phyloP scores from a whole-genome alignment of 306 rosid genomes.

The Myrica gale region DNA sequence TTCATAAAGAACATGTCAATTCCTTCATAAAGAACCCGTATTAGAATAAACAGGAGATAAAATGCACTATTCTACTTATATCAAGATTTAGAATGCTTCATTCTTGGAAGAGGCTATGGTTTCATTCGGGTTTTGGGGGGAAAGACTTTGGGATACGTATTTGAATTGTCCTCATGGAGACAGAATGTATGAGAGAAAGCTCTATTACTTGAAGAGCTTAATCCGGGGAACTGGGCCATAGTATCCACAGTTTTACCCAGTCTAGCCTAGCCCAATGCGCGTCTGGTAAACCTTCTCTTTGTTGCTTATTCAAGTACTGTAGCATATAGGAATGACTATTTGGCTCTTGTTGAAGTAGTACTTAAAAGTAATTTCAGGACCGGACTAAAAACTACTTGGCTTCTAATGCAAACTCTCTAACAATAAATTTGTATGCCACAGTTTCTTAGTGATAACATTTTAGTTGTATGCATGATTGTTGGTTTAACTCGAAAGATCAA shows the following conservation, averaged over 20 bases:
- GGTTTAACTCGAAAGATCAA: not conserved
- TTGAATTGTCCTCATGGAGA: not conserved
- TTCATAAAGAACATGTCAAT: no score
- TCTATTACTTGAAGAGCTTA: not conserved
- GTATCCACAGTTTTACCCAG: not conserved
- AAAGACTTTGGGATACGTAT: not conserved
- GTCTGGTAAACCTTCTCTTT: not conserved
- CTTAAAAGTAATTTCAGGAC: no score
- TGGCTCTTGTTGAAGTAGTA: no score
- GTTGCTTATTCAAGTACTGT: not conserved
- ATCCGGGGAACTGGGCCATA: not conserved
- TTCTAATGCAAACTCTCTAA: not conserved
- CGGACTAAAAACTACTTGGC: not conserved
- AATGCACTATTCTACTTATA: no score
- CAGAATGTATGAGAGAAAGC: not conserved
- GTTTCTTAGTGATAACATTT: not conserved
- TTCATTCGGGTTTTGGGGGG: no score
- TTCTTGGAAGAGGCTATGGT: no score
- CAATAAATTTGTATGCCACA: not conserved
- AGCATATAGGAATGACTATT: not conserved
- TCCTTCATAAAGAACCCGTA: no score
- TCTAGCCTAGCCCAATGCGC: not conserved
- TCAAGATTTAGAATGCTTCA: no score
- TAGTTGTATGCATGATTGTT: not conserved
- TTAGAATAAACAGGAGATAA: no score